Percentiles rank a stretch among this genome's conserved stretches.
These are phyloP conservation scores for Aschersonia sp. DNA, from an alignment of 2,329 filamentous ascomycete species.

Conservation along the genomic window DNA sequence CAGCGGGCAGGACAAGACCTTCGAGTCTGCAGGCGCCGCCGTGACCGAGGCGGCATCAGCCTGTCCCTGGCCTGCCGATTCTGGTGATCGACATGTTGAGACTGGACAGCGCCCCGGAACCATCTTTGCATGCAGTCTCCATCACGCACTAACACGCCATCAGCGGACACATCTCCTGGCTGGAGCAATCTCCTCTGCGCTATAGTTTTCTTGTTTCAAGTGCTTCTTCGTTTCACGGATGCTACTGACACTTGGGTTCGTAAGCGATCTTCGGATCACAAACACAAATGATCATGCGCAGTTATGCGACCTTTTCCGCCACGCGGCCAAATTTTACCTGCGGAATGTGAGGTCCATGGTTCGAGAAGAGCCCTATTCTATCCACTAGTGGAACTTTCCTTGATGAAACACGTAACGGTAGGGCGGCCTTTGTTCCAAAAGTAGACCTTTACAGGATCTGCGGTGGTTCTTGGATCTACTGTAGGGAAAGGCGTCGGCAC, in stretches of 20 bases:
- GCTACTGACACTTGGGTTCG: background rate
- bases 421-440: too few species aligned
- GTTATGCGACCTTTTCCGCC: background rate
- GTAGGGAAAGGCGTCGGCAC: too few species aligned
- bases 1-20: too few species aligned
- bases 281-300: background rate
- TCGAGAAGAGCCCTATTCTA: background rate
- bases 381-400: too few species aligned
- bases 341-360: background rate
- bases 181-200: background rate
- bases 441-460: too few species aligned
- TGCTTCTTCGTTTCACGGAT: background rate
- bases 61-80: background rate
- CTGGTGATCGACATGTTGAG: too few species aligned
- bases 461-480: too few species aligned
- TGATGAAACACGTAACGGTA: too few species aligned
- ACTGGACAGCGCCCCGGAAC: background rate
- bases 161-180: background rate
- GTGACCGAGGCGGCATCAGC: too few species aligned
- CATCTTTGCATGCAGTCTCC: background rate
- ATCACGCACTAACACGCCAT: background rate
- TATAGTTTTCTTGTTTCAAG: background rate
- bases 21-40: too few species aligned
- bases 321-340: background rate
- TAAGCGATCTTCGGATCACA: background rate